Conservation (phyloP, 2,329 filamentous ascomycete species). For the Arthrobotrys conoides region DNA sequence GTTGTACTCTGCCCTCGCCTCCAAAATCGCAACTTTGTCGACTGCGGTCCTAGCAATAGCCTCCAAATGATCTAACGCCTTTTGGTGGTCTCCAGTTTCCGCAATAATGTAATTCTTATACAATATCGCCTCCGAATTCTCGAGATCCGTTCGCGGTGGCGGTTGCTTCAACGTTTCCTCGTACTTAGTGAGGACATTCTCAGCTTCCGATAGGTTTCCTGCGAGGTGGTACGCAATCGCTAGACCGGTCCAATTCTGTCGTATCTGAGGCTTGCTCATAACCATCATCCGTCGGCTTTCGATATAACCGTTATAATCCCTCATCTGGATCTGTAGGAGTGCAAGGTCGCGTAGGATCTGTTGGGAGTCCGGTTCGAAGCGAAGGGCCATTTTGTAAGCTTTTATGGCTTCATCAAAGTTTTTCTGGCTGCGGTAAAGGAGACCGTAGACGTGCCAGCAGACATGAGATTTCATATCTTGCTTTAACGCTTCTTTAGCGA, state of each 20-base stretch:
- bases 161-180: conserved; percentile 88
- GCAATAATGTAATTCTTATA: conserved; percentile 97
- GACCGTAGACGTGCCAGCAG: conserved; percentile 98
- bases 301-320: conserved; percentile 93
- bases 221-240: conserved; percentile 92
- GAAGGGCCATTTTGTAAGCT: conserved; percentile 95
- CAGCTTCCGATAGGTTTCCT: conserved; percentile 87
- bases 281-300: conserved; percentile 91
- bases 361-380: conserved; percentile 90
- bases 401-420: conserved; percentile 99
- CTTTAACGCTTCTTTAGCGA: conserved; percentile 91
- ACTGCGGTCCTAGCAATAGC: conserved; percentile 81
- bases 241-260: conserved; percentile 98
- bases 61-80: conserved; percentile 88
- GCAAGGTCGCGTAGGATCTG: conserved; percentile 96
- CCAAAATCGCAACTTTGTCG: conserved; percentile 87
- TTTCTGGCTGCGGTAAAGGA: conserved; percentile 92
- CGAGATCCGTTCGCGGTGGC: conserved; percentile 80
- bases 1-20: conserved; percentile 87
- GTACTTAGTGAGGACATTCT: conserved; percentile 90
- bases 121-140: conserved; percentile 92
- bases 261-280: conserved; percentile 81
- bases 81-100: conserved; percentile 84
- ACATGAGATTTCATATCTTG: conserved; percentile 99
- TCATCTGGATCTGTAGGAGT: conserved; percentile 93